Evolutionary conservation across 2,329 filamentous ascomycete species (phyloP), one percentile per base, ranked within the genome.

Genomic region (Cladosporium sp.): DNA sequence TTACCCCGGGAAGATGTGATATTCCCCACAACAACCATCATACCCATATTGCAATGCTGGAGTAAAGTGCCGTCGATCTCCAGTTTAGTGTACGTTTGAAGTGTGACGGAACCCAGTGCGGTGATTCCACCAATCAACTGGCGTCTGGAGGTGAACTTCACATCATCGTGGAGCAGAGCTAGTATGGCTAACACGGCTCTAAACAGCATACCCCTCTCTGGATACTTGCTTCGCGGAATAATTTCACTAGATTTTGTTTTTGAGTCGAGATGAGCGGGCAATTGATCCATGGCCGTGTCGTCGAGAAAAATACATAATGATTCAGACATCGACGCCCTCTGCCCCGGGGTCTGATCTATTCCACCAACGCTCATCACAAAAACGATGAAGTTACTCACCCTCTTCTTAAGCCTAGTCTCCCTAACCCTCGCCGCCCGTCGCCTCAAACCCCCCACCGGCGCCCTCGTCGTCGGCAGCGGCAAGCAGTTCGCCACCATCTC

Each of bases 401-500:
- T 59, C 49, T 31, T 53, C 43, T 43, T 56, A 37, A 45, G 54
- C 34, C 52, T 61, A 28, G 16, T 56, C 18, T 43, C 49, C n/a
- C 41, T 62, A 9, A 61, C 53, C 5, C 53, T 58, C 22, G 59
- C 62, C 11, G 67, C 65, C 18, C 63, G 63, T 42, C 68, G 75
- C 41, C 76, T 73, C 7, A 67, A 70, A 19, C 65, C 76, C 13
- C 80, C 79, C 2, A 61, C 70, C 3, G 79, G 78, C 22, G 78
- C 78, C 46, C 67, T 81, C 3, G 70, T 74, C 2, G 80, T 81
- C 31, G 68, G 70, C 44, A 58, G 58, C 37, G 64, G 10, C 14
- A 69, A 68, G 35, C 67, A 69, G 35, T 79, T 77, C 63, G 68
- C 68, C 61, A 77, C 64, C 54, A 69, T 85, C 40, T 78, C 82